Evolutionary conservation across 1,284 basidiomycete genomes (phyloP).

Genomic region (Ustilago shanxiensis): DNA sequence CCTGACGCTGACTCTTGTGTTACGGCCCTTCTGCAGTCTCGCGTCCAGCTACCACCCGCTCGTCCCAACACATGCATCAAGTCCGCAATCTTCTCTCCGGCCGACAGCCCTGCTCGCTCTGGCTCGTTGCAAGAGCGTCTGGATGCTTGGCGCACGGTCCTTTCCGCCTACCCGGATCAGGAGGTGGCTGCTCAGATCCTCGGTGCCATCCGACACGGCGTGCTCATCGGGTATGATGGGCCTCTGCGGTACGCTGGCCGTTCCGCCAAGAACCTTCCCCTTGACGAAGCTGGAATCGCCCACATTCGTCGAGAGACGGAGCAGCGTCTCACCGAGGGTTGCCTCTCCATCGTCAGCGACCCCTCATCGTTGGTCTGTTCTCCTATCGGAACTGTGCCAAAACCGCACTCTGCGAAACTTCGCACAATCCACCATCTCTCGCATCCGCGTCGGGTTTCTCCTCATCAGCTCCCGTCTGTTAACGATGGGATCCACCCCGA

Average conservation of each 20-base stretch:
- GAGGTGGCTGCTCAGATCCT: not conserved
- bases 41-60: not conserved
- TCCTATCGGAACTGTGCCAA: not conserved
- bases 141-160: not conserved
- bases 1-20: not conserved
- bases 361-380: not conserved
- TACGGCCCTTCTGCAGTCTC: not conserved
- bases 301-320: not conserved
- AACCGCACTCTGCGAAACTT: not conserved
- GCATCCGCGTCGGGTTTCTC: not conserved
- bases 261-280: not conserved
- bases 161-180: not conserved
- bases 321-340: not conserved
- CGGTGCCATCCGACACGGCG: not conserved
- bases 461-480: not conserved
- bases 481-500: not conserved
- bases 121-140: not conserved
- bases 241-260: not conserved
- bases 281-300: not conserved
- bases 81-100: not conserved
- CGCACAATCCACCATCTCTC: not conserved
- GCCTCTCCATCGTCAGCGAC: not conserved
- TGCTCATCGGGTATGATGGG: not conserved
- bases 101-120: not conserved
- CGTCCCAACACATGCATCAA: not conserved